phyloP scores from a whole-genome alignment of 225 moss, liverwort and hornwort species.

The Neckera pumila region DNA sequence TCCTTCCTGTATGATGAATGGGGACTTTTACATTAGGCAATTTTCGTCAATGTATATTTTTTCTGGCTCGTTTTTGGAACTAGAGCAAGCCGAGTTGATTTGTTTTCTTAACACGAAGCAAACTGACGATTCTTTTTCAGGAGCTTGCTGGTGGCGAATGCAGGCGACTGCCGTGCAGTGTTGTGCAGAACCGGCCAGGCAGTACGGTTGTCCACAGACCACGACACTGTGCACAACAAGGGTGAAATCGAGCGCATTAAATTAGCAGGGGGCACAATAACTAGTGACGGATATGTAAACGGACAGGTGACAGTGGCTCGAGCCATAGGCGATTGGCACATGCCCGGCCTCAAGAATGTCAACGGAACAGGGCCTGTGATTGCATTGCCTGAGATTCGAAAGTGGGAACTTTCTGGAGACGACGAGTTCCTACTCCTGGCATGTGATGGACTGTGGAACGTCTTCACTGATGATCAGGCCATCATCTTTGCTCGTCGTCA shows the following conservation, averaged over 20 bases:
- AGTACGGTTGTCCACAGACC: slow-evolving; percentile 64
- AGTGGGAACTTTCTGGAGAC: slow-evolving; percentile 44
- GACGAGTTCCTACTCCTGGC: slow-evolving; percentile 84
- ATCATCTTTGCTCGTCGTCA: slow-evolving; percentile 65
- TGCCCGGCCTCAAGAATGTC: slow-evolving; percentile 50
- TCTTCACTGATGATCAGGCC: slow-evolving; percentile 61
- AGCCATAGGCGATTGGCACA: slow-evolving; percentile 84
- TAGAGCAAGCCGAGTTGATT: neutral
- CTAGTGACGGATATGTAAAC: slow-evolving; percentile 70
- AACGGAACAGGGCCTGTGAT: slow-evolving; percentile 47
- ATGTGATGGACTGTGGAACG: slow-evolving; percentile 88
- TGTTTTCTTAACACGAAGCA: neutral
- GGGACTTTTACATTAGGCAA: neutral
- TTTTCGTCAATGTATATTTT: neutral
- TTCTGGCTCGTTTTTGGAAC: neutral
- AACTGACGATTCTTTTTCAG: slow-evolving; percentile 15
- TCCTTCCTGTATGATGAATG: neutral
- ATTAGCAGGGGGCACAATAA: slow-evolving; percentile 56
- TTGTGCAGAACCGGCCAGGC: slow-evolving; percentile 64
- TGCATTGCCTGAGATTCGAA: slow-evolving; percentile 68
- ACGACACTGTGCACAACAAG: slow-evolving; percentile 28
- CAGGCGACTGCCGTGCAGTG: slow-evolving; percentile 89
- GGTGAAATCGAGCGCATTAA: slow-evolving; percentile 64
- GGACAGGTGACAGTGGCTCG: slow-evolving; percentile 73
- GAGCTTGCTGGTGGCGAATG: slow-evolving; percentile 79